Conservation (phyloP, 2,329 filamentous ascomycete genomes). For the Ophiostoma piceae region DNA sequence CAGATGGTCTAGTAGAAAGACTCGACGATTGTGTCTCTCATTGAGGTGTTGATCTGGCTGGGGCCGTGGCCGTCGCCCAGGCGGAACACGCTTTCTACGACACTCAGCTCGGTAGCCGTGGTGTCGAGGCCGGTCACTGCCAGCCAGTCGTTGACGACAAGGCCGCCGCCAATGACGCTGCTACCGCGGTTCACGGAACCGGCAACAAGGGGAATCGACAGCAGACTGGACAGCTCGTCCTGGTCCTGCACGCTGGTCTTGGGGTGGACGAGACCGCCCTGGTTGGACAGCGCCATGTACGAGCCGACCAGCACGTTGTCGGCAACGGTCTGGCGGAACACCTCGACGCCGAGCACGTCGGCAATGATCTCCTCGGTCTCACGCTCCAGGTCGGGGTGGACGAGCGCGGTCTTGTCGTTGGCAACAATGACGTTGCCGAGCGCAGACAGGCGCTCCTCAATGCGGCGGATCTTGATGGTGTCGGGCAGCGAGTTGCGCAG, state of each 20-base stretch:
- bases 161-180: conserved; percentile 90
- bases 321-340: conserved; percentile 90
- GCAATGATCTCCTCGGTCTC: conserved; percentile 99
- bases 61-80: conserved; percentile 81
- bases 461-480: conserved; percentile 86
- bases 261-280: conserved; percentile 93
- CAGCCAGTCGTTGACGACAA: conserved; percentile 98
- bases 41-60: conserved; percentile 69
- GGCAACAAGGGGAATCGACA: conserved; percentile 93
- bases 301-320: conserved; percentile 95
- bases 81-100: conserved; percentile 93
- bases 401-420: conserved; percentile 94
- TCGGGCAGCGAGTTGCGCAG: conserved; percentile 92
- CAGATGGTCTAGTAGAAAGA: conserved; percentile 72
- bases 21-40: conserved; percentile 99
- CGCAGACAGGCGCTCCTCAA: conserved; percentile 93
- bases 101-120: conserved; percentile 93
- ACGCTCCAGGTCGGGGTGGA: conserved; percentile 93
- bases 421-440: conserved; percentile 94
- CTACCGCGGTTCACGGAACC: conserved; percentile 90
- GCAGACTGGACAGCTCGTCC: conserved; percentile 86
- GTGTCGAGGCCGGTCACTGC: conserved; percentile 90
- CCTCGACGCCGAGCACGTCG: conserved; percentile 83
- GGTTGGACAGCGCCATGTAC: conserved; percentile 95
- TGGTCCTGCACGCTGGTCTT: conserved; percentile 97